A percentile compares a stretch with the other conserved stretches of the same genome.
These are phyloP conservation scores for Xeromyces bisporus DNA, from an alignment of 495 filamentous ascomycete genomes.

Conservation along the genomic window DNA sequence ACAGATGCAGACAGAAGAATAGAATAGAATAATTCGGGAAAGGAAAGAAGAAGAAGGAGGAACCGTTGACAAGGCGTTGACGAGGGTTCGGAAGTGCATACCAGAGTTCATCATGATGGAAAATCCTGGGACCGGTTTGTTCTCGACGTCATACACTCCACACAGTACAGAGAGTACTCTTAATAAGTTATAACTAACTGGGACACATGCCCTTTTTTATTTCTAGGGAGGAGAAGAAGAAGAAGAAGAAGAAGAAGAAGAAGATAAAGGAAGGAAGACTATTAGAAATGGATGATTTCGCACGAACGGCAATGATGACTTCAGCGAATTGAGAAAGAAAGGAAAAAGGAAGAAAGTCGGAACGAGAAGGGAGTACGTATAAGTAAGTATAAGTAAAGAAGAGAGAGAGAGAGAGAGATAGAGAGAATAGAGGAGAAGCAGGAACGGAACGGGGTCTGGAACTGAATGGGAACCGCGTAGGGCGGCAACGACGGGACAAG, in stretches of 20 bases:
- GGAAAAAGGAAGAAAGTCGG: conserved; percentile 5
- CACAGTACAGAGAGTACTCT: too few species aligned
- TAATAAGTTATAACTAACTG: too few species aligned
- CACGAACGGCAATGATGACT: too few species aligned
- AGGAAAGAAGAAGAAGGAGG: background rate
- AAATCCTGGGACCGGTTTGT: conserved; percentile 14
- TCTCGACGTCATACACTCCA: conserved; percentile 30
- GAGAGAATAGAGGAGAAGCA: conserved; percentile 14
- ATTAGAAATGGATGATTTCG: too few species aligned
- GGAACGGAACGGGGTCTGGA: too few species aligned
- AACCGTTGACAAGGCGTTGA: too few species aligned
- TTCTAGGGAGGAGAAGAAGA: conserved; percentile 5
- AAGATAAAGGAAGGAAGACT: too few species aligned
- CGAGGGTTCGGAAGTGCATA: conserved; percentile 12
- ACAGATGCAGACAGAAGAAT: too few species aligned
- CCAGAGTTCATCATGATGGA: conserved; percentile 16
- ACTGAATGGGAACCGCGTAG: too few species aligned
- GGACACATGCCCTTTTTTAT: conserved; percentile 21
- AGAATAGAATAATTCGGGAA: background rate
- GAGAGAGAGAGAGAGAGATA: conserved; percentile 7
- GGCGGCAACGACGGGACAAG: too few species aligned
- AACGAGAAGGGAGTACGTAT: conserved; percentile 4
- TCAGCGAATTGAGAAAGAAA: conserved; percentile 4
- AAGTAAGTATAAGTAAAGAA: conserved; percentile 6
- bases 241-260: conserved; percentile 4